Evolutionary conservation across 495 filamentous ascomycete species (phyloP).

Genomic region (Amphirosellinia nigrospora): DNA sequence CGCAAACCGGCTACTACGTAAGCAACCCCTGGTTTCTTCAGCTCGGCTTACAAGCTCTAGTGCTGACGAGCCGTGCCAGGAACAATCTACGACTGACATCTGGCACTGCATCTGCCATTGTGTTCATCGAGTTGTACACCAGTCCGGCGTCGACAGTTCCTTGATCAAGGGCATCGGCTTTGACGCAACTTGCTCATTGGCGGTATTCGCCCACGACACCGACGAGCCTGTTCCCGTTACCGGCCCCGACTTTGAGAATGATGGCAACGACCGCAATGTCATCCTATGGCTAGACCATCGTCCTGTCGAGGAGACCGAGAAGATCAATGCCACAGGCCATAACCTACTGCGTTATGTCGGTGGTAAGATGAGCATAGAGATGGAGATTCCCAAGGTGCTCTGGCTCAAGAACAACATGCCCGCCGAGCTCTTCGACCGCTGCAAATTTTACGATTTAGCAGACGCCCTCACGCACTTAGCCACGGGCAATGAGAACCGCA

Average conservation of each 20-base stretch:
- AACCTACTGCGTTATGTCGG: conserved; percentile 95
- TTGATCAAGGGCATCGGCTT: conserved; percentile 89
- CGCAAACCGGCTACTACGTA: conserved; percentile 84
- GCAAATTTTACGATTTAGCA: conserved; percentile 94
- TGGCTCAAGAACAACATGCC: conserved; percentile 99
- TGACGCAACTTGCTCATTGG: conserved; percentile 94
- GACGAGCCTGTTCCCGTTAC: conserved; percentile 90
- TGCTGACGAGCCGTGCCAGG: conserved; percentile 56
- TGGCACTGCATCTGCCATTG: conserved; percentile 89
- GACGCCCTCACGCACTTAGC: conserved; percentile 96
- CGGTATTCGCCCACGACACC: conserved; percentile 86
- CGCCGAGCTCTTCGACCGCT: conserved; percentile 82
- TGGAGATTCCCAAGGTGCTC: conserved; percentile 97
- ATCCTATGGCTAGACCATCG: conserved; percentile 94
- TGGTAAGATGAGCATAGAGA: conserved; percentile 96
- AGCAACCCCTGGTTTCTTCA: conserved; percentile 17
- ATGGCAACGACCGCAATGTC: conserved; percentile 82
- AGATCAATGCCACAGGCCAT: conserved; percentile 91
- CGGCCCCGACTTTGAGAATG: conserved; percentile 79
- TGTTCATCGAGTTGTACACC: conserved; percentile 75
- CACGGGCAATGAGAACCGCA: conserved; percentile 89
- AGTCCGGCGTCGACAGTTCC: conserved; percentile 75
- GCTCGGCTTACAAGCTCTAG: conserved; percentile 14
- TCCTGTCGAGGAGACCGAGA: conserved; percentile 83
- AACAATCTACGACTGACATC: conserved; percentile 97